Conservation (phyloP, 2,329 filamentous ascomycete genomes). For the Chaetomium globosum region DNA sequence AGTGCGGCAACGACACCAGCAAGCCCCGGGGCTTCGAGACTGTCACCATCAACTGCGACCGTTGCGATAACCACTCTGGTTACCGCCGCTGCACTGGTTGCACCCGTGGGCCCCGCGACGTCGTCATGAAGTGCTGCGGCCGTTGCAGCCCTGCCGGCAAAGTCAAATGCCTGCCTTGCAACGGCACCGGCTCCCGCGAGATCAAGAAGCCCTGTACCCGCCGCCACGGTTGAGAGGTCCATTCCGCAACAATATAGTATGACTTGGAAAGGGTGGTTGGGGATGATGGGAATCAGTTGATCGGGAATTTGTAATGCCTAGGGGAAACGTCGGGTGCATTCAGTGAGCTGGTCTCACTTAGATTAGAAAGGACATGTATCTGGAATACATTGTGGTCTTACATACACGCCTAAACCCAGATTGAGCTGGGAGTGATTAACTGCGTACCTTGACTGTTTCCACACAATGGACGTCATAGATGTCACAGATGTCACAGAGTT, state of each 20-base stretch:
- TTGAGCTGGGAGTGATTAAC: not conserved
- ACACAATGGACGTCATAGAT: too few relatives aligned
- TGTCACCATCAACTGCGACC: not conserved
- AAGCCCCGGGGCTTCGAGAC: not conserved
- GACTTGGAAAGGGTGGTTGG: too few relatives aligned
- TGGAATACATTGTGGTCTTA: not conserved
- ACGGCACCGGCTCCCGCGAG: not conserved
- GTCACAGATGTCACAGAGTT: too few relatives aligned
- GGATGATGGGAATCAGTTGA: not conserved
- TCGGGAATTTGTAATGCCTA: too few relatives aligned
- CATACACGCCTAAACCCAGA: not conserved
- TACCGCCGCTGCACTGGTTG: conserved; percentile 3
- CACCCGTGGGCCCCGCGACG: not conserved
- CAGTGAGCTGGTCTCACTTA: not conserved
- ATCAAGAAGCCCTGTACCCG: conserved; percentile 1
- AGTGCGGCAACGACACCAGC: not conserved
- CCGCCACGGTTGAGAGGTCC: not conserved
- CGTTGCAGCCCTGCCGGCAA: not conserved
- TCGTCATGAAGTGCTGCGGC: conserved; percentile 13
- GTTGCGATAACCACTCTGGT: not conserved
- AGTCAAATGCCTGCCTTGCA: not conserved
- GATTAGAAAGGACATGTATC: not conserved
- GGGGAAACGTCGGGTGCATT: not conserved
- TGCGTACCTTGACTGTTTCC: too few relatives aligned
- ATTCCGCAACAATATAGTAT: not conserved